Conservation (phyloP, 257 asterid genomes). For the Solanum neorickii region DNA sequence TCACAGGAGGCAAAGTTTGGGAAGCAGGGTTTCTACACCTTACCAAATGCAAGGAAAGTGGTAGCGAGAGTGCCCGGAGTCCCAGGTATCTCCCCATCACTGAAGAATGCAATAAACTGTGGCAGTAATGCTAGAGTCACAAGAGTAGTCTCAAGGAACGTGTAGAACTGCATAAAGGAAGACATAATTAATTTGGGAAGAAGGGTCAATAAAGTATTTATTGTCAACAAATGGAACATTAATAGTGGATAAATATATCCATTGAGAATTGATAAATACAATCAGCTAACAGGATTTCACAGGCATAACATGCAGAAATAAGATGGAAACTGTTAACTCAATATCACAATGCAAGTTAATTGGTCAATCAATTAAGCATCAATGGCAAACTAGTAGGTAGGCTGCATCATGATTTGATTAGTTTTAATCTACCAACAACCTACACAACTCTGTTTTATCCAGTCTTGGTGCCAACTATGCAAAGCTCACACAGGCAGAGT, state of each 20-base stretch:
- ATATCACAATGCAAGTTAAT: background rate
- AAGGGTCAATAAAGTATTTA: background rate
- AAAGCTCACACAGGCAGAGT: background rate
- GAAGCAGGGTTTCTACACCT: conserved; percentile 1
- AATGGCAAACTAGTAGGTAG: background rate
- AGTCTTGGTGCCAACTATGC: background rate
- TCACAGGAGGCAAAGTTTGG: background rate
- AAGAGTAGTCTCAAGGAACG: conserved; percentile 82
- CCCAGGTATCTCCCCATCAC: conserved; percentile 89
- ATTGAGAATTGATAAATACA: background rate
- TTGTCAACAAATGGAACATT: background rate
- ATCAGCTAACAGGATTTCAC: background rate
- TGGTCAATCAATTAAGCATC: background rate
- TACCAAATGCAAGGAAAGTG: conserved; percentile 87
- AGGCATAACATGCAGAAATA: background rate
- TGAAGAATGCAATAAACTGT: conserved; percentile 77
- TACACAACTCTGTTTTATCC: background rate
- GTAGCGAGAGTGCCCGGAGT: conserved; percentile 93
- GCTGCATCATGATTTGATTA: background rate
- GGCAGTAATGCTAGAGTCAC: conserved; percentile 76
- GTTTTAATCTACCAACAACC: background rate
- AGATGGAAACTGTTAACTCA: background rate
- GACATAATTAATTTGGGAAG: background rate
- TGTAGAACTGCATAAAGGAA: conserved; percentile 66
- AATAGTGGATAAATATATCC: background rate